phyloP scores from a whole-genome alignment of 306 rosid species.

The Fagus sylvatica region DNA sequence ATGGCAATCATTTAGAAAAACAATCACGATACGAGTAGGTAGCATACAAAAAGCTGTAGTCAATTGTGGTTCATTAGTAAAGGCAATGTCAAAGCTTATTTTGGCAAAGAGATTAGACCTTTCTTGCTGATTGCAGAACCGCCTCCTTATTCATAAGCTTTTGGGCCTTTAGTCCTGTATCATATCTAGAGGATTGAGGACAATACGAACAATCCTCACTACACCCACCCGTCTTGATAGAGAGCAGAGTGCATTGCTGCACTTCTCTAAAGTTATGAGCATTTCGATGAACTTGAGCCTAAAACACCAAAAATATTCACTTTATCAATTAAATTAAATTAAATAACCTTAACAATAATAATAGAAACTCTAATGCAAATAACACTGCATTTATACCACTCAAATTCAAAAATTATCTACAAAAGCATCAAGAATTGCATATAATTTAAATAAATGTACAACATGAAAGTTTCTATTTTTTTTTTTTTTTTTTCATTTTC shows the following conservation, averaged over 20 bases:
- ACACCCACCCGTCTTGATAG: slow-evolving; percentile 97
- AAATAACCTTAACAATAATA: background rate
- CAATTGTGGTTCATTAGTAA: background rate
- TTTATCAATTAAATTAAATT: background rate
- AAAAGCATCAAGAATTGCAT: background rate
- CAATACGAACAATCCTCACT: slow-evolving; percentile 98
- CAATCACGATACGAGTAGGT: background rate
- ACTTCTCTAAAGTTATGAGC: slow-evolving; percentile 95
- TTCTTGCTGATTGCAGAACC: slow-evolving; percentile 72
- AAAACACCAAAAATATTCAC: slow-evolving; percentile 8
- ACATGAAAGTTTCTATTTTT: too few species aligned
- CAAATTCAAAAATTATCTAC: too few species aligned
- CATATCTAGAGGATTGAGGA: slow-evolving; percentile 90
- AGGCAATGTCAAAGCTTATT: slow-evolving; percentile 11
- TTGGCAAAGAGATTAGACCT: slow-evolving; percentile 42
- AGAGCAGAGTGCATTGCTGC: slow-evolving; percentile 94
- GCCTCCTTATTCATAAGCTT: slow-evolving; percentile 76
- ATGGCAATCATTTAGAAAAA: too few species aligned
- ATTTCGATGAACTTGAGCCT: slow-evolving; percentile 97
- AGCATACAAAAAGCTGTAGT: background rate
- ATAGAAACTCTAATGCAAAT: background rate
- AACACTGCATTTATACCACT: too few species aligned
- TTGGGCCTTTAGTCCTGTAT: slow-evolving; percentile 82
- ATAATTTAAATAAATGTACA: background rate
- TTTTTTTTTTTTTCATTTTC: background rate